Conservation (phyloP, 2,329 filamentous ascomycete species). For the Triangularia verruculosa region DNA sequence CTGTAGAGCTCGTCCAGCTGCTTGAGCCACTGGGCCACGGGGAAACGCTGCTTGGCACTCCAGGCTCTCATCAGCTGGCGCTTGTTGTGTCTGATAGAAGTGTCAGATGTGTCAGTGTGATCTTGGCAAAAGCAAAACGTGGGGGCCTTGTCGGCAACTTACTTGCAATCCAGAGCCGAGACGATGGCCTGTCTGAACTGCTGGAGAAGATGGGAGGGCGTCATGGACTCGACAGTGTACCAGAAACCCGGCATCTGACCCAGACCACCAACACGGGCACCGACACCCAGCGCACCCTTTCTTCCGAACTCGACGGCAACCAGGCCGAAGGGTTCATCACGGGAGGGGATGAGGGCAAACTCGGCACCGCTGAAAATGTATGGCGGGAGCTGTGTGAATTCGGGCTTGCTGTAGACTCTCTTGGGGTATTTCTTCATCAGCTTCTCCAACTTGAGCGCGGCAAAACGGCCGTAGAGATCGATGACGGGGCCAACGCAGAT, state of each 20-base stretch:
- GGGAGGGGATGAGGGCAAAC: constrained; percentile 65
- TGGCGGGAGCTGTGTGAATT: constrained; percentile 64
- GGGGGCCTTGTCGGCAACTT: constrained; percentile 12
- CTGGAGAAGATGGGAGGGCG: constrained; percentile 59
- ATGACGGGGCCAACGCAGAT: constrained; percentile 64
- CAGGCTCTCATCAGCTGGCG: constrained; percentile 62
- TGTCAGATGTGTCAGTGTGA: background rate
- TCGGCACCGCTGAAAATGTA: constrained; percentile 67
- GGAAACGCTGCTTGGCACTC: constrained; percentile 64
- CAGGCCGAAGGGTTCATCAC: constrained; percentile 67
- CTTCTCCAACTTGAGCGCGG: constrained; percentile 60
- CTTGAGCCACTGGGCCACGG: constrained; percentile 64
- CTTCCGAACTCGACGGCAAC: constrained; percentile 68
- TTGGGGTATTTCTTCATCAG: constrained; percentile 66
- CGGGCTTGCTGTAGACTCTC: constrained; percentile 64
- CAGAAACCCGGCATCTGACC: constrained; percentile 72
- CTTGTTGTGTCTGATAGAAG: constrained; percentile 38
- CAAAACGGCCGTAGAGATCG: constrained; percentile 66
- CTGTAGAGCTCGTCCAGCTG: constrained; percentile 61
- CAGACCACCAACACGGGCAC: constrained; percentile 62
- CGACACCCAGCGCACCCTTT: constrained; percentile 65
- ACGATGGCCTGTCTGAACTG: constrained; percentile 65
- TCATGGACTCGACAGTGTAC: constrained; percentile 65
- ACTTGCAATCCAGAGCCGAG: constrained; percentile 57
- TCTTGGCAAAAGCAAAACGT: background rate